Evolutionary conservation across 1,284 basidiomycete genomes (phyloP).

Genomic region (Cutaneotrichosporon cavernicola): DNA sequence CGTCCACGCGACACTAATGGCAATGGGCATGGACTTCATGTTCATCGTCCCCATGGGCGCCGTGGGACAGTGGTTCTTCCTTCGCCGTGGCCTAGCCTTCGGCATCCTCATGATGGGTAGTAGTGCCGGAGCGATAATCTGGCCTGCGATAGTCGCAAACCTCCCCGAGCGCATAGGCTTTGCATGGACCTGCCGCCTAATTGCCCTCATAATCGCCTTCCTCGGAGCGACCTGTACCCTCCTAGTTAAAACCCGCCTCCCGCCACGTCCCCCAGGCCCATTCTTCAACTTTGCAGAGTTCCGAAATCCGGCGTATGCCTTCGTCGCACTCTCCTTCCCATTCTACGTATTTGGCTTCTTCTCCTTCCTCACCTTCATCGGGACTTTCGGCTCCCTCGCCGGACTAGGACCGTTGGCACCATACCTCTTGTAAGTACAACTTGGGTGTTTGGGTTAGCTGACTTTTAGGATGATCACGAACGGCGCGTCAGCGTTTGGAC

Average conservation of each 20-base stretch:
- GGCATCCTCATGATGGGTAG: constrained; percentile 40
- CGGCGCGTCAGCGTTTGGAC: constrained; percentile 36
- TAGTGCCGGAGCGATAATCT: constrained; percentile 40
- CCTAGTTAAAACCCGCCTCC: constrained; percentile 40
- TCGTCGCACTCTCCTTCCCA: constrained; percentile 30
- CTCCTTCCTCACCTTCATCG: constrained; percentile 40
- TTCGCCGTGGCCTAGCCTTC: constrained; percentile 42
- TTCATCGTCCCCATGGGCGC: constrained; percentile 45
- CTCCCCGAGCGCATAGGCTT: constrained; percentile 42
- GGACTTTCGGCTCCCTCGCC: constrained; percentile 36
- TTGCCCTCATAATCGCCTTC: constrained; percentile 35
- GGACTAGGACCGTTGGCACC: constrained; percentile 37
- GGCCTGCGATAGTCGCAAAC: constrained; percentile 45
- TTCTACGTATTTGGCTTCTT: constrained; percentile 41
- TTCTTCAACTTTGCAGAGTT: constrained; percentile 41
- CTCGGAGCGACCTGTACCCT: constrained; percentile 31
- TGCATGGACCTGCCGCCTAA: constrained; percentile 43
- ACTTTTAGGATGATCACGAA: constrained; percentile 34
- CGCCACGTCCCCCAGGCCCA: constrained; percentile 35
- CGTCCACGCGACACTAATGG: constrained; percentile 38
- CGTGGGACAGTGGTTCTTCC: constrained; percentile 45
- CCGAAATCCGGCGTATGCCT: constrained; percentile 34
- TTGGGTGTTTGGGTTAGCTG: not conserved
- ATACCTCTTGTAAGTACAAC: constrained; percentile 31
- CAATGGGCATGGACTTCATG: constrained; percentile 42